Conservation (phyloP, 1,284 basidiomycete species). For the Lignosus rhinocerotis region DNA sequence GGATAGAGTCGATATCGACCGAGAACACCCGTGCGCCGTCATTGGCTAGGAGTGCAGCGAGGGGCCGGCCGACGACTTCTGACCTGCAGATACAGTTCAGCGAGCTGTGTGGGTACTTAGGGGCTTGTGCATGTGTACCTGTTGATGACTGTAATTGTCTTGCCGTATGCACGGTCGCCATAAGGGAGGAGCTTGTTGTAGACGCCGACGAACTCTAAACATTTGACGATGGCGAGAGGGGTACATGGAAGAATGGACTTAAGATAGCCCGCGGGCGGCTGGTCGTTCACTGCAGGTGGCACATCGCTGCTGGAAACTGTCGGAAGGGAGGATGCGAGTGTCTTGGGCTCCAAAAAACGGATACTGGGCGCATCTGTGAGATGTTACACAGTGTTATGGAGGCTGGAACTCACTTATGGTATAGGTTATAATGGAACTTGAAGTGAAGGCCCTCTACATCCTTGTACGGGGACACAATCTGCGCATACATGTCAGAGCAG, state of each 20-base stretch:
- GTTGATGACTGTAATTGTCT: constrained; percentile 93
- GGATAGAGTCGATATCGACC: constrained; percentile 91
- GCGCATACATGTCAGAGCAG: constrained; percentile 17
- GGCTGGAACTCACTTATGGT: constrained; percentile 77
- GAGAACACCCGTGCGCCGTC: constrained; percentile 96
- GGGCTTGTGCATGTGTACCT: constrained; percentile 49
- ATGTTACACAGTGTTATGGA: neutral
- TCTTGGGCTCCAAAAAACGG: constrained; percentile 71
- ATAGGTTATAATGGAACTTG: constrained; percentile 95
- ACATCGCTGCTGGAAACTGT: constrained; percentile 28
- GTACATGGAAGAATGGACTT: constrained; percentile 98
- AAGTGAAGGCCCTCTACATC: constrained; percentile 97
- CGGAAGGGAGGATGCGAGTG: constrained; percentile 52
- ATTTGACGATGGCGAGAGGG: constrained; percentile 95
- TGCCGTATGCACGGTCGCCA: constrained; percentile 93
- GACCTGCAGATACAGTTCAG: constrained; percentile 54
- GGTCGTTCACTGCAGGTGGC: constrained; percentile 48
- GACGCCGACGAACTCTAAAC: constrained; percentile 86
- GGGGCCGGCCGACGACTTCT: constrained; percentile 94
- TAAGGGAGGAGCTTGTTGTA: constrained; percentile 93
- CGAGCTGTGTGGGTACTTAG: neutral
- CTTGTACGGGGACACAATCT: constrained; percentile 94
- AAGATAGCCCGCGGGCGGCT: constrained; percentile 78
- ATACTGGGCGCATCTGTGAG: constrained; percentile 48
- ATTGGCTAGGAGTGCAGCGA: constrained; percentile 92